These are phyloP conservation scores for Candida boleticola DNA, from an alignment of 805 yeast species.

Conservation along the genomic window DNA sequence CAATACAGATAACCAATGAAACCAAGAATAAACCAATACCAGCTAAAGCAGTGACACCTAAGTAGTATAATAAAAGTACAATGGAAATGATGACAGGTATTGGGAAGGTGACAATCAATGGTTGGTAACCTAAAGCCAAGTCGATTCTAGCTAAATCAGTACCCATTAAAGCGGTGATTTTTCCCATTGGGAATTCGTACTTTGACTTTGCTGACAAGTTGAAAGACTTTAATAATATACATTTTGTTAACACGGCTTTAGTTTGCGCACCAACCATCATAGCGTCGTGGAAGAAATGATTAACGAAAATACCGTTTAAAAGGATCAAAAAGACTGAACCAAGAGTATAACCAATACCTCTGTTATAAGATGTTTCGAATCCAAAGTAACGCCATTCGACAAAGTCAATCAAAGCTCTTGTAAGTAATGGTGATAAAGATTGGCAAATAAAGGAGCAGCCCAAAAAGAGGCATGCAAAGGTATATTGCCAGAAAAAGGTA, in stretches of 20 bases:
- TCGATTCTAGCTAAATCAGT: slow-evolving; percentile 45
- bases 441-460: slow-evolving; percentile 45
- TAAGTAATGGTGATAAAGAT: slow-evolving; percentile 64
- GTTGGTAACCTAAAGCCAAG: slow-evolving; percentile 43
- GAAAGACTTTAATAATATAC: slow-evolving; percentile 38
- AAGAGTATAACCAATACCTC: slow-evolving; percentile 74
- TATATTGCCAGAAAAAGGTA: slow-evolving; percentile 49
- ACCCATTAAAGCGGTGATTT: slow-evolving; percentile 40
- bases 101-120: slow-evolving; percentile 41
- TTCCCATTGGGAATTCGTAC: slow-evolving; percentile 35
- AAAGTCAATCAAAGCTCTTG: slow-evolving; percentile 61
- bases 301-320: slow-evolving; percentile 36
- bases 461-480: slow-evolving; percentile 39
- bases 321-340: slow-evolving; percentile 62
- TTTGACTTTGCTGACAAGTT: slow-evolving; percentile 31
- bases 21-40: slow-evolving; percentile 42
- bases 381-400: slow-evolving; percentile 53
- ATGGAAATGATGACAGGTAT: slow-evolving; percentile 41
- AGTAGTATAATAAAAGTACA: slow-evolving; percentile 30
- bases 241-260: slow-evolving; percentile 40
- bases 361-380: slow-evolving; percentile 41
- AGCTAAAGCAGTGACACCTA: slow-evolving; percentile 40
- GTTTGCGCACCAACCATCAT: slow-evolving; percentile 43
- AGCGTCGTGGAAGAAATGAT: slow-evolving; percentile 42
- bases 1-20: slow-evolving; percentile 33